Percentiles rank a stretch among this genome's conserved stretches.
Evolutionary conservation across 1,284 basidiomycete genomes (phyloP).

Genomic region (Anthracocystis panici-leucophaei): DNA sequence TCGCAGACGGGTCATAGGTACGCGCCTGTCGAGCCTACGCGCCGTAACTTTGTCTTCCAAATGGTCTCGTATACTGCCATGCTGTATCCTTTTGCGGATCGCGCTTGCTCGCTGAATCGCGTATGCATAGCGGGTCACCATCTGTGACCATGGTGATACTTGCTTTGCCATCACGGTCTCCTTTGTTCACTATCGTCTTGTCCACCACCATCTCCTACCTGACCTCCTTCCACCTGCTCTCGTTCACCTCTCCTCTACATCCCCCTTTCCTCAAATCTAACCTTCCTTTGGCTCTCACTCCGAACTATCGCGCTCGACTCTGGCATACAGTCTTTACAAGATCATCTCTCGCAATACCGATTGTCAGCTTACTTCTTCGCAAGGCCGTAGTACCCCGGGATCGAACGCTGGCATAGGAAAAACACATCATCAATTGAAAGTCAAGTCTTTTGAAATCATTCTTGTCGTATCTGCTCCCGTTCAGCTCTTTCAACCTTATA

Average conservation of each 20-base stretch:
- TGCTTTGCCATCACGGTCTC: too few relatives aligned
- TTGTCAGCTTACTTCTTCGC: neutral
- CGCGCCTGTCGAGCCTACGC: neutral
- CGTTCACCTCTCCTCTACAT: neutral
- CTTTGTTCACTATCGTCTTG: too few relatives aligned
- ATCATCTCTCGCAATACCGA: neutral
- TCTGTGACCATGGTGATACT: too few relatives aligned
- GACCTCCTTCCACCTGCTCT: too few relatives aligned
- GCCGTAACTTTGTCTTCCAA: neutral
- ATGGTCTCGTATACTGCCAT: neutral
- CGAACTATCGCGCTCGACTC: neutral
- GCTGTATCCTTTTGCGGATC: neutral
- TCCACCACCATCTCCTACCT: too few relatives aligned
- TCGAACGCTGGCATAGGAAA: too few relatives aligned
- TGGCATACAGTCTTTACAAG: conserved; percentile 8
- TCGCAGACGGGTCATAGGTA: neutral
- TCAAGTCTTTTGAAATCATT: neutral
- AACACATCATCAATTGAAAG: neutral
- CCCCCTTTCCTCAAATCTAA: neutral
- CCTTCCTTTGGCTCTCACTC: neutral
- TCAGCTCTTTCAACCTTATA: neutral
- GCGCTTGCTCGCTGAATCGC: too few relatives aligned
- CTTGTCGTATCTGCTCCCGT: neutral
- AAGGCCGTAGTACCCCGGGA: too few relatives aligned
- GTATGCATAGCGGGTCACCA: too few relatives aligned